phyloP scores from a whole-genome alignment of 2,329 filamentous ascomycete species.

The Aspergillus sp. region DNA sequence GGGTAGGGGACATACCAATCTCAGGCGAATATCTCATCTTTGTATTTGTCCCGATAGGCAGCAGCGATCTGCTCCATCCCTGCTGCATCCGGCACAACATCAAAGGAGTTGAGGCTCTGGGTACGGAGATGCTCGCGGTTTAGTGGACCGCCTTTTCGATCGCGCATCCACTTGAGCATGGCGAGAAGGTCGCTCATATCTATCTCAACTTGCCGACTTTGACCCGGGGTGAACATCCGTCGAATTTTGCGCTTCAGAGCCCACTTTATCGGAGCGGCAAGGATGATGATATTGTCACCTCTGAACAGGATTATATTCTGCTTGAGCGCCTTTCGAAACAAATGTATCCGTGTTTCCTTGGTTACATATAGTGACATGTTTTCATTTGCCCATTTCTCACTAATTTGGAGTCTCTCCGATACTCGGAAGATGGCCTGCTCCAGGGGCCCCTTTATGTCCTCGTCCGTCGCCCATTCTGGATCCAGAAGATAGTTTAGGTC shows the following conservation, averaged over 20 bases:
- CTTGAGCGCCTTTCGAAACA: slow-evolving; percentile 30
- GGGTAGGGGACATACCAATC: background rate
- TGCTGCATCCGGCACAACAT: slow-evolving; percentile 25
- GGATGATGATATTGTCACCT: slow-evolving; percentile 27
- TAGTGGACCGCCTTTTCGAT: slow-evolving; percentile 22
- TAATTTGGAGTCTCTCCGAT: slow-evolving; percentile 22
- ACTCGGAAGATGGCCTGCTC: slow-evolving; percentile 24
- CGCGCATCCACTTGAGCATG: slow-evolving; percentile 27
- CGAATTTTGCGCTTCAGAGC: slow-evolving; percentile 36
- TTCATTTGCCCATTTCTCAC: slow-evolving; percentile 32
- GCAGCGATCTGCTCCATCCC: slow-evolving; percentile 31
- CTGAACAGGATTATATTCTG: slow-evolving; percentile 33
- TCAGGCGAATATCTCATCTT: slow-evolving; percentile 25
- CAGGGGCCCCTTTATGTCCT: slow-evolving; percentile 30
- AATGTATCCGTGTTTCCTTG: slow-evolving; percentile 17
- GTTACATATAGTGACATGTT: slow-evolving; percentile 34
- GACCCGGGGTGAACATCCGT: slow-evolving; percentile 25
- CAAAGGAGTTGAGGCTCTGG: slow-evolving; percentile 29
- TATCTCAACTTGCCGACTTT: slow-evolving; percentile 23
- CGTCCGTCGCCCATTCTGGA: slow-evolving; percentile 32
- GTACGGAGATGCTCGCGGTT: slow-evolving; percentile 27
- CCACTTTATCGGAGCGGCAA: slow-evolving; percentile 37
- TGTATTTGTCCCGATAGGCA: slow-evolving; percentile 27
- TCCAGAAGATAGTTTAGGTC: slow-evolving; percentile 36
- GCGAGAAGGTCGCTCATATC: slow-evolving; percentile 32